Evolutionary conservation across 1,284 basidiomycete genomes (phyloP), one percentile per base, ranked within the genome.

Genomic region (Cystobasidiaceae sp.): DNA sequence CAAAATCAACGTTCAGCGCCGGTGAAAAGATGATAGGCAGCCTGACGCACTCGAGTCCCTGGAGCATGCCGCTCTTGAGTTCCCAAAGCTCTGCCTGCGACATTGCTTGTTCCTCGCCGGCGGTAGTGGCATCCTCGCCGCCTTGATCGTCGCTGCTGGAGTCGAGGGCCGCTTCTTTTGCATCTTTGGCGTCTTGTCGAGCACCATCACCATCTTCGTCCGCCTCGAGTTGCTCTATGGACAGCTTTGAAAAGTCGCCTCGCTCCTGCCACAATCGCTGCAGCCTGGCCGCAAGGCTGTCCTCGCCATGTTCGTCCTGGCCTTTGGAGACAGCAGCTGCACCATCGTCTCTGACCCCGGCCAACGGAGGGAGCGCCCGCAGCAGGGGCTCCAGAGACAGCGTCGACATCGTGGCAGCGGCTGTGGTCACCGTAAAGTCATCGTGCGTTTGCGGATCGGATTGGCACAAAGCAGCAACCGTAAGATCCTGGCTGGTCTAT

Each of bases 251-350:
- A 59, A 68, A 73, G 55, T 73, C 71, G n/a, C 71, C 71, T 17
- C 71, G 54, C 55, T 73, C 71, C 6, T 66, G 66, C 71, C 71
- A 73, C 3, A 73, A 57, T 15, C 70, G 63, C 61, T 62, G 48
- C 1, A 73, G 55, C 1, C 71, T 59, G 25, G 66, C 67, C 21
- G 55, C 43, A n/a, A 71, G 50, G 15, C 28, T 39, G 37, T 15
- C 28, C 25, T 17, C 2, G 2, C 49, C 49, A 41, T 30, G 2
- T 30, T 62, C 15, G 46, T 23, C 19, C 23, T 41, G 11, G 45
- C 11, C 45, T 48, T 23, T 48, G 9, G 9, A n/a, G 37, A 39
- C 37, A 39, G 37, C 37, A 11, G 11, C 37, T 11, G 11, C 37
- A 39, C 37, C 37, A 39, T 39, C n/a, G n/a, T 39, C 37, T 11